Base-by-base conservation (phyloP, 192 early-diverging fungal genomes). In the Geosiphon pyriformis region DNA sequence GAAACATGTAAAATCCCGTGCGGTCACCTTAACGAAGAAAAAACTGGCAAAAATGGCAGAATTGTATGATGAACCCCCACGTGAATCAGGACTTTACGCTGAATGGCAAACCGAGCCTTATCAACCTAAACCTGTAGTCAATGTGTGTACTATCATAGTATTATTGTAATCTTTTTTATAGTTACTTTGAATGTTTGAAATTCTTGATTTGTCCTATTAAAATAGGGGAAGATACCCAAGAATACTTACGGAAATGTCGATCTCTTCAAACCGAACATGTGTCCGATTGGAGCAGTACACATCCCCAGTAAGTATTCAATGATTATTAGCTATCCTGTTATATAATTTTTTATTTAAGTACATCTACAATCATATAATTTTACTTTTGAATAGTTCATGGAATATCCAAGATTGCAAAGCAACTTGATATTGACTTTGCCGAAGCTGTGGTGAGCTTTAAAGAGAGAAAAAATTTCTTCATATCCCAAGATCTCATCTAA, bases 31-130 rank as follows among this genome's bases (percentile, higher is more conserved):
- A 25, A 69, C 70, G 22, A 76, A 78, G 48, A 76, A 70, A 51
- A 71, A 84, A 18, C 31, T 68, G 11, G 51, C 64, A 42, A 73
- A 72, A 55, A 62, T 72, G 59, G 62, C 76, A 2, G 65, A 67
- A 68, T 70, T 31, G 37, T 53, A 61, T 31, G 69, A 69, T 0
- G 54, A 74, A 25, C 18, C 70, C 62, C 60, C 62, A 47, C 35
- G 76, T 29, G 67, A 75, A 61, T 73, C 76, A 1, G 78, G 73
- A 8, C 74, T 92, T 30, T 96, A 83, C 72, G 95, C 88, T 32
- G 86, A 88, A 59, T 96, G 93, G 94, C 94, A 98, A 75, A 96
- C 94, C 10, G 80, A 82, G 34, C 63, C 70, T 17, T 89, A 87
- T 71, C 56, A 72, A 25, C 76, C 92, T 0, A 76, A 79, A 46